These are phyloP conservation scores for Trametes cinnabarina DNA, from an alignment of 768 basidiomycete genomes.

Conservation along the genomic window DNA sequence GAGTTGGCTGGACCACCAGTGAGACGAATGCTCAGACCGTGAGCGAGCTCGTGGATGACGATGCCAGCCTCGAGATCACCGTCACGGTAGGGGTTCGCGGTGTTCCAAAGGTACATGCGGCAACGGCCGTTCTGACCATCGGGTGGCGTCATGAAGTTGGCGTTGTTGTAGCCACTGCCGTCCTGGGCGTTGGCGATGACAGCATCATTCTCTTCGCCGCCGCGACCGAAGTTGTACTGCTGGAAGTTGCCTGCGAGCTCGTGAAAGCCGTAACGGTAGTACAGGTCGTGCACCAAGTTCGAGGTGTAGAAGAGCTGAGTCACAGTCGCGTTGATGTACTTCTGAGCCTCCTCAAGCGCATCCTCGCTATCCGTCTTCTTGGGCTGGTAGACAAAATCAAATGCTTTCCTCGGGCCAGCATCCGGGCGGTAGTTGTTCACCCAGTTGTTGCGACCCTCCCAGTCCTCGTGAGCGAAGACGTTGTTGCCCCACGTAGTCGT, in stretches of 20 bases:
- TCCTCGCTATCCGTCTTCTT: conserved; percentile 50
- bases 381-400: conserved; percentile 78
- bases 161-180: conserved; percentile 89
- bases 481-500: conserved; percentile 89
- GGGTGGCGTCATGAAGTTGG: conserved; percentile 87
- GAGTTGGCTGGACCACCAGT: conserved; percentile 94
- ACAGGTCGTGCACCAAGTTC: conserved; percentile 80
- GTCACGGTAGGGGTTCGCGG: conserved; percentile 85
- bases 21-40: conserved; percentile 90
- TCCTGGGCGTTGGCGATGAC: conserved; percentile 96
- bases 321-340: conserved; percentile 83
- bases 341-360: conserved; percentile 68
- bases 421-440: conserved; percentile 78
- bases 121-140: conserved; percentile 86
- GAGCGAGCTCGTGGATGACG: conserved; percentile 86
- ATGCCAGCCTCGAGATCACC: conserved; percentile 97
- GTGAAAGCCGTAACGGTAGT: conserved; percentile 85
- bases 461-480: conserved; percentile 93
- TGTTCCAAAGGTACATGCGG: conserved; percentile 98
- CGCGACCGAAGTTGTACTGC: conserved; percentile 92
- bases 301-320: conserved; percentile 88
- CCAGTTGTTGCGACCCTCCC: conserved; percentile 69
- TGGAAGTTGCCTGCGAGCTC: conserved; percentile 96
- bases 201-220: conserved; percentile 83
- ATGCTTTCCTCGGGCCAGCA: conserved; percentile 51